Conservation (phyloP, 2,329 filamentous ascomycete species). For the Basipetospora chlamydospora region DNA sequence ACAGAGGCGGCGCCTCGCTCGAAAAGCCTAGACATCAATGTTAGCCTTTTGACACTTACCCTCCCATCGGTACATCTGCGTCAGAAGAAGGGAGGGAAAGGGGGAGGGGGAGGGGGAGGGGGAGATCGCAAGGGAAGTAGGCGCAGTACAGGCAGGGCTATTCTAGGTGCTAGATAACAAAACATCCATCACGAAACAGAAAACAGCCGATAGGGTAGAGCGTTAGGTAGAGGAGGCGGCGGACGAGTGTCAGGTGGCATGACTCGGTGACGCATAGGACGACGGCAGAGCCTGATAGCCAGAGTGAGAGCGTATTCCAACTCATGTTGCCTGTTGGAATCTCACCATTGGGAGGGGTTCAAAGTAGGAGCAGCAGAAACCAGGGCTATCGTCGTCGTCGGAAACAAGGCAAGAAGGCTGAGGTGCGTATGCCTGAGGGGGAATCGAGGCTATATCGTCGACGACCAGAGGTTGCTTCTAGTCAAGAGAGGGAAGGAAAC, state of each 20-base stretch:
- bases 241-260: conserved; percentile 14
- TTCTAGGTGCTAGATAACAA: conserved; percentile 34
- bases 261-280: conserved; percentile 20
- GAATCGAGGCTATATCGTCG: conserved; percentile 3
- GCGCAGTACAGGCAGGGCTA: conserved; percentile 22
- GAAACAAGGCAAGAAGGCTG: background rate
- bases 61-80: too few relatives aligned
- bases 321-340: conserved; percentile 7
- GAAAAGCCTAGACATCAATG: conserved; percentile 55
- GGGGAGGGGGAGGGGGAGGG: conserved; percentile 16
- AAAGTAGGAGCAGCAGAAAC: background rate
- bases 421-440: background rate
- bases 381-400: conserved; percentile 1
- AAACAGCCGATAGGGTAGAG: conserved; percentile 18
- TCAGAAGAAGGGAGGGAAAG: conserved; percentile 20
- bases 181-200: conserved; percentile 30
- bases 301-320: conserved; percentile 52
- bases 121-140: conserved; percentile 43
- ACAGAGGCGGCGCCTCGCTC: conserved; percentile 76
- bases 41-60: background rate
- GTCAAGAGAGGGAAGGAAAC: conserved; percentile 34
- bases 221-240: conserved; percentile 1
- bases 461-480: conserved; percentile 1
- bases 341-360: conserved; percentile 1
- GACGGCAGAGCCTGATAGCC: conserved; percentile 45